Evolutionary conservation across 2,329 filamentous ascomycete species (phyloP), one percentile per base, ranked within the genome.

Genomic region (Phaeosphaeriaceae sp.): DNA sequence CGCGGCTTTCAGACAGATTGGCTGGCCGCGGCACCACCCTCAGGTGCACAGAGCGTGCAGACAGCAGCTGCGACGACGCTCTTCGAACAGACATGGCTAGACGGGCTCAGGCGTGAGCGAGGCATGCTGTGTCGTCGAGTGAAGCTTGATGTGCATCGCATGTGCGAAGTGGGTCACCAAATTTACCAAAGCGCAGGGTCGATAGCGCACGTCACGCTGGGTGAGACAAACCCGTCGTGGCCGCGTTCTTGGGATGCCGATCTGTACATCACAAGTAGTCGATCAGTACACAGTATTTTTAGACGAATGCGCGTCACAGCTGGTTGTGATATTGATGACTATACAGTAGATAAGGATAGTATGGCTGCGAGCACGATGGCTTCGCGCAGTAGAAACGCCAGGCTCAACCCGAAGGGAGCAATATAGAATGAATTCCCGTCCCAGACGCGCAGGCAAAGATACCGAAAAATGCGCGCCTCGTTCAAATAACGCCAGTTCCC

Each of bases 1-100:
- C 79, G 47, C 82, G 78, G 54, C 80, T 82, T 55, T 84, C 82
- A n/a, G 76, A 77, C 24, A 84, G 66, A 61, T 79, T 80, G 22
- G 79, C 72, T 0, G 81, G 81, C 1, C 81, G 79, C 3, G 83
- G 83, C 19, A 77, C 69, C 53, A 84, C 80, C 54, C 76, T 76
- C 54, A 85, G 57, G 60, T 84, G 81, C 7, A 85, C 73, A 10
- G 79, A 80, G 49, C 81, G 78, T 48, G 68, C 67, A n/a, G 76
- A 67, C 25, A 79, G 66, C 20, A 55, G 64, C 58, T 69, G 58
- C 19, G 62, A 51, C 7, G 67, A 59, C 20, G 68, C 69, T 51
- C 63, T 62, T 21, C 71, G 70, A 62, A 62, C 48, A 51, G 74
- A 67, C 73, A 76, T 78, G 59, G 58, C 46, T 51, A 48, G 44